phyloP scores from a whole-genome alignment of 2,329 filamentous ascomycete genomes.

The Dactylellina sp. region DNA sequence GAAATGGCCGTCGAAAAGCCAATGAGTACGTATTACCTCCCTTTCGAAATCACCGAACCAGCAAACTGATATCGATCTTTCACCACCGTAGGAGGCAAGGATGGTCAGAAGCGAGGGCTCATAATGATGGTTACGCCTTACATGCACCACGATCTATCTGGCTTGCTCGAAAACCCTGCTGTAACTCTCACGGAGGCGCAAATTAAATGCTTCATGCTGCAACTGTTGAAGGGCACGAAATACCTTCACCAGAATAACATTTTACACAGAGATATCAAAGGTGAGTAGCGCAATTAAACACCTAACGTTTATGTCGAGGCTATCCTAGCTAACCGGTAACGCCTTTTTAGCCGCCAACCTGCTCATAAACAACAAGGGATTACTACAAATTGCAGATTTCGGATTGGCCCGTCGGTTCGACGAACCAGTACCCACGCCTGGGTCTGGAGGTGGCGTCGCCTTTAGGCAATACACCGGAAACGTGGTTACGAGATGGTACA shows the following conservation, averaged over 20 bases:
- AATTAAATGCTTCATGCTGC: conserved; percentile 97
- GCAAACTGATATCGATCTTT: conserved; percentile 7
- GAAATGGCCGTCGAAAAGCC: conserved; percentile 94
- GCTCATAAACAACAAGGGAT: conserved; percentile 91
- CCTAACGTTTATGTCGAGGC: conserved; percentile 5
- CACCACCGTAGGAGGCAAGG: conserved; percentile 70
- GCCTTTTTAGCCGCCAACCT: conserved; percentile 79
- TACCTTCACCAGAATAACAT: conserved; percentile 89
- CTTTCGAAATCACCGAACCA: not conserved
- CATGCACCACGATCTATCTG: conserved; percentile 99
- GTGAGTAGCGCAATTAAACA: conserved; percentile 58
- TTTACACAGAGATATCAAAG: conserved; percentile 96
- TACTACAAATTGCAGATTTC: conserved; percentile 97
- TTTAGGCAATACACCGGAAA: conserved; percentile 93
- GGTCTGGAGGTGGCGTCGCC: conserved; percentile 84
- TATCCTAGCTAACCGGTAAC: conserved; percentile 2
- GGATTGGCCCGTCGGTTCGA: conserved; percentile 94
- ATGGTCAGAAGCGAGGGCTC: conserved; percentile 73
- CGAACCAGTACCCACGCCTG: conserved; percentile 79
- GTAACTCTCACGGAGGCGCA: conserved; percentile 88
- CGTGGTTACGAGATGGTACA: conserved; percentile 96
- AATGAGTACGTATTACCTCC: conserved; percentile 60
- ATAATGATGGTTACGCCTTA: conserved; percentile 99
- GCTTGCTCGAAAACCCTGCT: conserved; percentile 91
- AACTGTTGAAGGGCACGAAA: conserved; percentile 86